These are phyloP conservation scores for Psilocybe cyanescens DNA, from an alignment of 768 basidiomycete genomes.

Conservation along the genomic window DNA sequence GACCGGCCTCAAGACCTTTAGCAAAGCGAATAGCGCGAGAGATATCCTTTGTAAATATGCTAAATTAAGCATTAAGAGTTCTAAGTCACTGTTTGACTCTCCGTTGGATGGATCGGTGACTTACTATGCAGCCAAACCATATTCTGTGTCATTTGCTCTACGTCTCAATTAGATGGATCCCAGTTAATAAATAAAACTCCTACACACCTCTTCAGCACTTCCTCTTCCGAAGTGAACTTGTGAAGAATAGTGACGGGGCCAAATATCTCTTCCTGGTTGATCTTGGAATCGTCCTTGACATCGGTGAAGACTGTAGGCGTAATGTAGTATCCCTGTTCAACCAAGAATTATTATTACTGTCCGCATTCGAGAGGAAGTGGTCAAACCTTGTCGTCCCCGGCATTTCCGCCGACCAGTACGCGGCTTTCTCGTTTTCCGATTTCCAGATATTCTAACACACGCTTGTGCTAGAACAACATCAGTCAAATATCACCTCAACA, in stretches of 20 bases:
- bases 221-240: constrained; percentile 69
- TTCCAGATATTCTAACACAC: constrained; percentile 8
- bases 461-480: not conserved
- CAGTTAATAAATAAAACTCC: not conserved
- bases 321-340: constrained; percentile 66
- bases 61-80: not conserved
- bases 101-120: not conserved
- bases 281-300: constrained; percentile 65
- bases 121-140: constrained; percentile 63
- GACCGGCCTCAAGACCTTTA: not conserved
- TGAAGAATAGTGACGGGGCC: constrained; percentile 75
- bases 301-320: constrained; percentile 73
- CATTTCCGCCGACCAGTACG: not conserved
- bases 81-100: not conserved
- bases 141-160: constrained; percentile 73
- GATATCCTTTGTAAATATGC: not conserved
- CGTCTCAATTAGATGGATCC: too few relatives aligned
- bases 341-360: not conserved
- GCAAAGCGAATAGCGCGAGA: not conserved
- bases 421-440: constrained; percentile 5
- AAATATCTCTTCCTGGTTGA: constrained; percentile 73
- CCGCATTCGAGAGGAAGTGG: too few relatives aligned
- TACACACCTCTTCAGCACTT: constrained; percentile 45
- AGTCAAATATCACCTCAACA: not conserved
- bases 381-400: constrained; percentile 2